phyloP scores from a whole-genome alignment of 257 asterid species.

The Lantana camara region DNA sequence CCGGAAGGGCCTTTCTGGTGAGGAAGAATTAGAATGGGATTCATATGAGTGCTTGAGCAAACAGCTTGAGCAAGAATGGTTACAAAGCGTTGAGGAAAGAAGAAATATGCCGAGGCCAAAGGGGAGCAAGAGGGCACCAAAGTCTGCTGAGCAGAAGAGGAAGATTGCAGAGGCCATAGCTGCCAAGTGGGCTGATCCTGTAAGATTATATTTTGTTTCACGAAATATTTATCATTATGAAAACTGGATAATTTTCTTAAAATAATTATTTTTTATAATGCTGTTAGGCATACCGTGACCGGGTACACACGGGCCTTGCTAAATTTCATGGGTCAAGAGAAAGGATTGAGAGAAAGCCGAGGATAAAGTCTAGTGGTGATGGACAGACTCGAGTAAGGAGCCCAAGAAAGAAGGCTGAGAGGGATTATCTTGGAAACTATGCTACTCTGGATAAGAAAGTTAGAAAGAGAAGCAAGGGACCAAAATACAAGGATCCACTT shows the following conservation, averaged over 20 bases:
- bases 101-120: slow-evolving; percentile 48
- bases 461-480: slow-evolving; percentile 49
- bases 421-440: slow-evolving; percentile 29
- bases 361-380: slow-evolving; percentile 53
- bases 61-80: slow-evolving; percentile 72
- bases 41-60: slow-evolving; percentile 55
- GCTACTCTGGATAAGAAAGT: slow-evolving; percentile 39
- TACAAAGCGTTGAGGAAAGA: slow-evolving; percentile 64
- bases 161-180: slow-evolving; percentile 88
- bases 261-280: background rate
- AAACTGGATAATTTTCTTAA: background rate
- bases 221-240: background rate
- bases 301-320: slow-evolving; percentile 71
- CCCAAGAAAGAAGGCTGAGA: slow-evolving; percentile 39
- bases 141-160: slow-evolving; percentile 89
- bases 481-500: slow-evolving; percentile 75
- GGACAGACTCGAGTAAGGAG: slow-evolving; percentile 48
- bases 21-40: slow-evolving; percentile 83
- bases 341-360: slow-evolving; percentile 59
- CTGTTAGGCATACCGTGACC: slow-evolving; percentile 60
- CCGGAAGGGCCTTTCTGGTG: slow-evolving; percentile 65
- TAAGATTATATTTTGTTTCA: slow-evolving; percentile 37
- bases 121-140: slow-evolving; percentile 90
- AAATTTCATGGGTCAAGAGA: slow-evolving; percentile 66
- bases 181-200: slow-evolving; percentile 98